Percentiles rank a stretch among this genome's conserved stretches.
These are phyloP conservation scores for Monosporascus sp. DNA, from an alignment of 2,329 filamentous ascomycete species.

Conservation along the genomic window DNA sequence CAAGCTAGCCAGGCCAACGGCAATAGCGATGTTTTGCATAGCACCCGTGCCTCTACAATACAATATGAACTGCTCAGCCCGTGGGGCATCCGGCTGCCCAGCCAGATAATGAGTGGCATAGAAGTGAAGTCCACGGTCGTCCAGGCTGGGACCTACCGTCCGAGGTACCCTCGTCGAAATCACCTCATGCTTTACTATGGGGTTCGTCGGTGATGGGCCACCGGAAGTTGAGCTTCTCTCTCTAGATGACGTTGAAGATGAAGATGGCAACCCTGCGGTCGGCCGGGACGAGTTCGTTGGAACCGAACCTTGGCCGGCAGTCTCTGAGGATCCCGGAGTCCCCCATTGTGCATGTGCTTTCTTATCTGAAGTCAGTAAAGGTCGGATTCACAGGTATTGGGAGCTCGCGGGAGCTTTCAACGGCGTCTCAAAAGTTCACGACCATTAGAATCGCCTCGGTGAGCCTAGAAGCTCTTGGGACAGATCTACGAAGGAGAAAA, in stretches of 20 bases:
- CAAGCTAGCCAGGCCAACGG: conserved; percentile 53
- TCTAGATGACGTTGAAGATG: conserved; percentile 8
- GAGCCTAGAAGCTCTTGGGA: too few species aligned
- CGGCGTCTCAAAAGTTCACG: too few species aligned
- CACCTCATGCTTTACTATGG: conserved; percentile 8
- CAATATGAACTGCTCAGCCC: conserved; percentile 30
- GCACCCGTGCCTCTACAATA: conserved; percentile 32
- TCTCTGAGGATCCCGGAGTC: conserved; percentile 24
- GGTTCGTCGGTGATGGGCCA: conserved; percentile 5
- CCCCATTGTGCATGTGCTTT: conserved; percentile 52
- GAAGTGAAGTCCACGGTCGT: conserved; percentile 45
- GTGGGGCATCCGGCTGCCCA: conserved; percentile 46
- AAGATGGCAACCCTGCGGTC: conserved; percentile 3
- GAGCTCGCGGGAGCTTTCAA: too few species aligned
- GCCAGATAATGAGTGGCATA: conserved; percentile 47
- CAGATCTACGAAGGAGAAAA: too few species aligned
- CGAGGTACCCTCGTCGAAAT: conserved; percentile 18
- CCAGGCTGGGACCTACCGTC: conserved; percentile 36
- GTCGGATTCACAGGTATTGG: too few species aligned
- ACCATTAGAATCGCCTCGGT: too few species aligned
- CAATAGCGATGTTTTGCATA: conserved; percentile 46
- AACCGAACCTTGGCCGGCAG: conserved; percentile 15
- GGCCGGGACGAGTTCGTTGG: conserved; percentile 14
- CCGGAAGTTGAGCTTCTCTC: conserved; percentile 2
- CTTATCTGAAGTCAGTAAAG: not conserved